phyloP scores from a whole-genome alignment of 2,329 filamentous ascomycete species.

The Ceratocystis eucalypticola region DNA sequence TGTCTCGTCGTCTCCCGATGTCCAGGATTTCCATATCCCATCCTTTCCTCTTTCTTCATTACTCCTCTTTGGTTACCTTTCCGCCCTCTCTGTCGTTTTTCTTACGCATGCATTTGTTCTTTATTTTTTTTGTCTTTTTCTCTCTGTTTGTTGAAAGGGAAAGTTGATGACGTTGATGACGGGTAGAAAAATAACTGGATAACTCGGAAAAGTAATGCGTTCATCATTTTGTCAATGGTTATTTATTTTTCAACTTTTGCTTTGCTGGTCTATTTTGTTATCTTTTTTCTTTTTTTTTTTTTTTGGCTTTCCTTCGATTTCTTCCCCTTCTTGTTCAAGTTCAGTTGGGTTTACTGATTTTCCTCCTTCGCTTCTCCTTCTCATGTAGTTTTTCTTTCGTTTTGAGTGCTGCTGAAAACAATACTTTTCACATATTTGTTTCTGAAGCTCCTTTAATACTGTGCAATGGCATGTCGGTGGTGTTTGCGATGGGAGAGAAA shows the following conservation, averaged over 20 bases:
- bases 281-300: too few relatives aligned
- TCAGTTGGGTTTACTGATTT: not conserved
- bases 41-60: not conserved
- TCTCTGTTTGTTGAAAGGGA: not conserved
- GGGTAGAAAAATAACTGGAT: constrained; percentile 12
- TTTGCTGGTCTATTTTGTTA: not conserved
- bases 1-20: not conserved
- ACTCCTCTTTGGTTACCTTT: not conserved
- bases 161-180: constrained; percentile 11
- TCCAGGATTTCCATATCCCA: too few relatives aligned
- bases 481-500: too few relatives aligned
- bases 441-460: not conserved
- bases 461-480: not conserved
- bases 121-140: not conserved
- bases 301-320: not conserved
- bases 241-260: not conserved
- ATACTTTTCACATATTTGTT: not conserved
- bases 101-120: not conserved
- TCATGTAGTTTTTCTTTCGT: not conserved
- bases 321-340: not conserved
- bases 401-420: not conserved
- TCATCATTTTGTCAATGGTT: constrained; percentile 7
- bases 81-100: not conserved
- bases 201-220: constrained; percentile 16
- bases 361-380: not conserved